These are phyloP conservation scores for Hemerocallis citrina DNA, from an alignment of 106 monocot species.

Conservation along the genomic window DNA sequence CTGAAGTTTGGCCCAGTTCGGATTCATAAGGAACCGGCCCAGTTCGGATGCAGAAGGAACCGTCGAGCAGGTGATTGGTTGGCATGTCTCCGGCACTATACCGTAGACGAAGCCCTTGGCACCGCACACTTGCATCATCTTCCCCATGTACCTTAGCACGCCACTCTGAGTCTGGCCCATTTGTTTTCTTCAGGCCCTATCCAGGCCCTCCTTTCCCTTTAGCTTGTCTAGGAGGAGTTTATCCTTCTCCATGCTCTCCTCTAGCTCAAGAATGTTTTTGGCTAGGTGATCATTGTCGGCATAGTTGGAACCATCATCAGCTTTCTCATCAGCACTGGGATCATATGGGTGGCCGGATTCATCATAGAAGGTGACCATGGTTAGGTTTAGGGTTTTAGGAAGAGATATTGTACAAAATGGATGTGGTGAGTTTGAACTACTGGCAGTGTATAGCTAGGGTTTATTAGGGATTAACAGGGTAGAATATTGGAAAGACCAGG, in stretches of 20 bases:
- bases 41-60: constrained; percentile 10
- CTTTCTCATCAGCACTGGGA: too few species aligned
- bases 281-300: too few species aligned
- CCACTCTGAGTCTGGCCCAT: constrained; percentile 17
- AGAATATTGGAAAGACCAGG: too few species aligned
- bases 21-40: neutral
- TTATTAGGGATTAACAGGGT: too few species aligned
- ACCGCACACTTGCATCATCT: constrained; percentile 23
- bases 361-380: too few species aligned
- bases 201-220: neutral
- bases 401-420: too few species aligned
- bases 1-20: neutral
- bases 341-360: too few species aligned
- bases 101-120: constrained; percentile 39
- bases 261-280: constrained; percentile 11
- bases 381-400: too few species aligned
- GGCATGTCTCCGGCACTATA: constrained; percentile 18
- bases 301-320: too few species aligned
- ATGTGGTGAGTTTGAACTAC: too few species aligned
- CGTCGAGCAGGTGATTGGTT: constrained; percentile 23
- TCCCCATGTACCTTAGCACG: constrained; percentile 28
- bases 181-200: constrained; percentile 3
- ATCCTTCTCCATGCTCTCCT: constrained; percentile 21
- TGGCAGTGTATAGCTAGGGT: too few species aligned
- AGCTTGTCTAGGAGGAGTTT: constrained; percentile 17